Conservation (phyloP, 2,329 filamentous ascomycete genomes). For the Xylariales sp. region DNA sequence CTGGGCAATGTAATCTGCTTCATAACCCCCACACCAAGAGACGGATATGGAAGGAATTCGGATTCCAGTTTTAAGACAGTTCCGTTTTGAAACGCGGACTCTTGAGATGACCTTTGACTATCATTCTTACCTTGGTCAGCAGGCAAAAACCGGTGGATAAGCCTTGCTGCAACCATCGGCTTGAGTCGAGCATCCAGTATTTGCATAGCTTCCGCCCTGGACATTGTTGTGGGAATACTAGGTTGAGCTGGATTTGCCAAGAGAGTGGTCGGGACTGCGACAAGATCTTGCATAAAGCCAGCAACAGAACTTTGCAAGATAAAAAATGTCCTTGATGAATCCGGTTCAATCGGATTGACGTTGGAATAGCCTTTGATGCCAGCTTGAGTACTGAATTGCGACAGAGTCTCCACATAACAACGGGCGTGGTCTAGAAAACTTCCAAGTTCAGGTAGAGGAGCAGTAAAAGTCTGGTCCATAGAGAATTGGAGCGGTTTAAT, state of each 20-base stretch:
- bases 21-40: conserved; percentile 31
- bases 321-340: conserved; percentile 24
- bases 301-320: conserved; percentile 36
- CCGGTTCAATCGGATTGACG: not conserved
- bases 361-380: not conserved
- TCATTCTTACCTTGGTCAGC: not conserved
- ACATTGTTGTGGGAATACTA: conserved; percentile 28
- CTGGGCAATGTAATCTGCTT: conserved; percentile 24
- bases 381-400: not conserved
- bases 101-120: not conserved
- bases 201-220: conserved; percentile 29
- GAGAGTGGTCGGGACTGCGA: conserved; percentile 24
- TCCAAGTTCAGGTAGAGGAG: conserved; percentile 5
- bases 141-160: conserved; percentile 33
- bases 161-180: conserved; percentile 29
- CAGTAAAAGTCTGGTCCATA: conserved; percentile 8
- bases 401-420: not conserved
- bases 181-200: conserved; percentile 32
- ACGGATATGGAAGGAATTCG: conserved; percentile 32
- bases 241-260: conserved; percentile 35
- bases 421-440: not conserved
- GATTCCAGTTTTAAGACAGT: conserved; percentile 29
- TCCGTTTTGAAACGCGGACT: conserved; percentile 15
- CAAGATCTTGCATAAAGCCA: conserved; percentile 28
- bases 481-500: conserved; percentile 11